Conservation (phyloP, 495 filamentous ascomycete genomes). For the Annulohypoxylon stygium region DNA sequence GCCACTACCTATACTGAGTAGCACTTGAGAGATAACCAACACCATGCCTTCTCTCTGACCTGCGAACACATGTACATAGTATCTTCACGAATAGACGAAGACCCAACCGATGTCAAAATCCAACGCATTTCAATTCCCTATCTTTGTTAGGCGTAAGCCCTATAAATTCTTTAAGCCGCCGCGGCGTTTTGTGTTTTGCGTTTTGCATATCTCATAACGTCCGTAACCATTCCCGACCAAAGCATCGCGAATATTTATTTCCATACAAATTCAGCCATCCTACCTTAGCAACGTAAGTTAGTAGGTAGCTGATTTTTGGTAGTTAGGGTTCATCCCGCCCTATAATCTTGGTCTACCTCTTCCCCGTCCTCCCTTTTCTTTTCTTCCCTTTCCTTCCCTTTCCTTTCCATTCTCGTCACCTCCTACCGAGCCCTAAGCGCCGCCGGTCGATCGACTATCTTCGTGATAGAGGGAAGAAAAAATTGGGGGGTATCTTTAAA, state of each 20-base stretch:
- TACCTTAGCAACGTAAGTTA: not conserved
- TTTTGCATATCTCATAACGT: constrained; percentile 1
- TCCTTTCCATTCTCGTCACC: not conserved
- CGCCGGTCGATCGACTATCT: not conserved
- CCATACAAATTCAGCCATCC: not conserved
- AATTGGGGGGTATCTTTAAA: constrained; percentile 2
- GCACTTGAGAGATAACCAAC: too few relatives aligned
- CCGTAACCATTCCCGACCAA: not conserved
- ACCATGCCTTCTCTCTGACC: too few relatives aligned
- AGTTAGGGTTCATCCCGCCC: not conserved
- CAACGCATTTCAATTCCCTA: not conserved
- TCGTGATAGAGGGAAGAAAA: not conserved
- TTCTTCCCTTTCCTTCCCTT: not conserved
- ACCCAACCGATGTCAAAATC: not conserved
- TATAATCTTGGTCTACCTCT: not conserved
- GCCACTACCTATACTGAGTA: too few relatives aligned
- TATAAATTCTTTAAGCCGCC: constrained; percentile 5
- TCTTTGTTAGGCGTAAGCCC: constrained; percentile 8
- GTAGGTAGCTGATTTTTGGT: not conserved
- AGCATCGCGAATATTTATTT: not conserved
- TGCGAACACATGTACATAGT: not conserved
- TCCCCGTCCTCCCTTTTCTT: not conserved
- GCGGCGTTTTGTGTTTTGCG: not conserved
- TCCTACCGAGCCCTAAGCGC: not conserved
- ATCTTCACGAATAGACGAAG: too few relatives aligned